Base-by-base conservation (phyloP, 352 stramenopile genomes). In the Saprolegnia parasitica region DNA sequence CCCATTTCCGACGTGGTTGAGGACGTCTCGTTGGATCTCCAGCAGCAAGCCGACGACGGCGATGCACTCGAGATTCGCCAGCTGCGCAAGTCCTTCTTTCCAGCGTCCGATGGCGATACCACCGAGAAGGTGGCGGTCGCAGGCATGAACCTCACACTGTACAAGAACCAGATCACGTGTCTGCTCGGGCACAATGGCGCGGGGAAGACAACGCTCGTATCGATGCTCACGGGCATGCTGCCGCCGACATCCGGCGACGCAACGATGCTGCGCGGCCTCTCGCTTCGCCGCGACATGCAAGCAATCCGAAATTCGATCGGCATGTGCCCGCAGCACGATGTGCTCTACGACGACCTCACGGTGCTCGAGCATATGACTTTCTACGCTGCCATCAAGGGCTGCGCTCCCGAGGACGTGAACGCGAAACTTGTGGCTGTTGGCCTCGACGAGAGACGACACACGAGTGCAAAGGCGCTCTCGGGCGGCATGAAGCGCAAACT, bases 281-380 rank as follows among this genome's bases (percentile, higher is more conserved):
- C 81, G 1, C 73, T 92, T 39, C 56, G 73, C 1, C 74, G 76
- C 8, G 78, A 98, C 68, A 92, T 99, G 83, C 56, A 75, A 16
- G 45, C 73, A 21, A 91, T 99, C 29, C 91, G 96, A 1, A 62
- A 92, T 68, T 88, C 93, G 40, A 82, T 99, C 29, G 96, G 96
- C 9, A 93, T 99, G 64, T 99, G 97, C 73, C 88, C 97, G 23
- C 97, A 99, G 65, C 93, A 99, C 76, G 96, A 98, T 74, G 96
- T 98, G 37, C 71, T 99, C 0, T 99, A 98, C 72, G 87, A 88
- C 4, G 76, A 96, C 52, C 80, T 99, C 26, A 99, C 96, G 0
- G 96, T 99, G 23, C 74, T 90, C 23, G 97, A 99, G 74, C 96
- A 99, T 68, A 76, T 99, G 23, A 56, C 75, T 45, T 98, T 99